phyloP scores from a whole-genome alignment of 2,329 filamentous ascomycete genomes.

The Alternaria brassicae region DNA sequence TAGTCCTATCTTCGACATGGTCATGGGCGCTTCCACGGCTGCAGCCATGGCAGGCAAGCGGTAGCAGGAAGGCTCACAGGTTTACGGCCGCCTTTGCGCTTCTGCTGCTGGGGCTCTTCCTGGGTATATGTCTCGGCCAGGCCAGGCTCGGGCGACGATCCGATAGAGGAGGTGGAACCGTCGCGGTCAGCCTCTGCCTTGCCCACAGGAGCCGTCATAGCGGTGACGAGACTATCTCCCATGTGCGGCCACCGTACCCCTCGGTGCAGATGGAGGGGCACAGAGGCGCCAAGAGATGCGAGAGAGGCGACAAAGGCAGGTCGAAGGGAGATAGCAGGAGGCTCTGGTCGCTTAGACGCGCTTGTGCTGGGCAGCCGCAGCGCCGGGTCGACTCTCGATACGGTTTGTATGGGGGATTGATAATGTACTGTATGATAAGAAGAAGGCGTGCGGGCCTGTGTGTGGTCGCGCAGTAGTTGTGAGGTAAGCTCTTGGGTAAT shows the following conservation, averaged over 20 bases:
- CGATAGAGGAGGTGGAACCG: conserved; percentile 57
- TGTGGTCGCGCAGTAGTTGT: conserved; percentile 51
- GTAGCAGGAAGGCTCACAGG: conserved; percentile 69
- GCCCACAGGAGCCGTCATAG: conserved; percentile 55
- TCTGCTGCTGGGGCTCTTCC: conserved; percentile 66
- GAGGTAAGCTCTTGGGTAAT: conserved; percentile 60
- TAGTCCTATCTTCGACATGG: conserved; percentile 49
- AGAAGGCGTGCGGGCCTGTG: conserved; percentile 36
- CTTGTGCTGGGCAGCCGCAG: conserved; percentile 42
- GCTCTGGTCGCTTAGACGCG: conserved; percentile 49
- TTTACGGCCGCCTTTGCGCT: conserved; percentile 97
- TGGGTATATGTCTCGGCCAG: conserved; percentile 51
- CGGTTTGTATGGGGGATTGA: conserved; percentile 49
- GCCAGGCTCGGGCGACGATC: conserved; percentile 58
- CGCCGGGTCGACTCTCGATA: conserved; percentile 44
- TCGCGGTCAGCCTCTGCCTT: conserved; percentile 55
- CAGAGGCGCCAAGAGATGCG: conserved; percentile 43
- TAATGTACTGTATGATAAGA: conserved; percentile 57
- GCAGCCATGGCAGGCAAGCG: conserved; percentile 32
- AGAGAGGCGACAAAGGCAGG: conserved; percentile 43
- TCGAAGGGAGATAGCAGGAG: conserved; percentile 30
- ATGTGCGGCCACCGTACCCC: conserved; percentile 58
- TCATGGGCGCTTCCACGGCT: conserved; percentile 29
- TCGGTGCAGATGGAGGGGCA: conserved; percentile 49
- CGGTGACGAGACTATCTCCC: conserved; percentile 56